These are phyloP conservation scores for Aspergillus vadensis DNA, from an alignment of 2,329 filamentous ascomycete species.

Conservation along the genomic window DNA sequence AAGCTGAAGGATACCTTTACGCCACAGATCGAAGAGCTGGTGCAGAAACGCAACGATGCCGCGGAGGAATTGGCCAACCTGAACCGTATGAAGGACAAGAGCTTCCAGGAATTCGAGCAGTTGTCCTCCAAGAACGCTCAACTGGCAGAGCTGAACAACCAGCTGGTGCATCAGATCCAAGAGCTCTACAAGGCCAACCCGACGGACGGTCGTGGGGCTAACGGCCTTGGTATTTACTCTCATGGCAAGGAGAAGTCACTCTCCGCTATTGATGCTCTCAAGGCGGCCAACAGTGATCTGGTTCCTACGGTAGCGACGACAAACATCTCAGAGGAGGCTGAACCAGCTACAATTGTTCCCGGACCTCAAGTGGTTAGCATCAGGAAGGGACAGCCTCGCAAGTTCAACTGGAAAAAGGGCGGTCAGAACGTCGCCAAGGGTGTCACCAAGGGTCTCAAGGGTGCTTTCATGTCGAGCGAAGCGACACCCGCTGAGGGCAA, in stretches of 20 bases:
- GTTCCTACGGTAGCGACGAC: constrained; percentile 60
- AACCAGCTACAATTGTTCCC: constrained; percentile 60
- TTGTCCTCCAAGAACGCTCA: constrained; percentile 93
- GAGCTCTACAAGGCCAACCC: constrained; percentile 79
- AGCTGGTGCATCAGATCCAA: constrained; percentile 91
- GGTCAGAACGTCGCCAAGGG: constrained; percentile 92
- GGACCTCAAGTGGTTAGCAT: constrained; percentile 95
- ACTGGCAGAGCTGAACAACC: constrained; percentile 91
- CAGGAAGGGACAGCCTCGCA: constrained; percentile 88
- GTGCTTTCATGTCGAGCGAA: constrained; percentile 77
- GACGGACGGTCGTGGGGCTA: constrained; percentile 35
- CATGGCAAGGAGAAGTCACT: constrained; percentile 56
- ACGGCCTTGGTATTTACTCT: constrained; percentile 66
- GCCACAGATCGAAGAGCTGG: constrained; percentile 78
- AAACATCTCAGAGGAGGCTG: constrained; percentile 64
- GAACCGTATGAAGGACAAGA: constrained; percentile 84
- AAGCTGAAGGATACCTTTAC: constrained; percentile 78
- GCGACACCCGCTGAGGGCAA: constrained; percentile 41
- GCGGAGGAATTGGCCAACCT: constrained; percentile 82
- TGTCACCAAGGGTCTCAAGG: constrained; percentile 90
- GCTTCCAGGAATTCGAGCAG: constrained; percentile 92
- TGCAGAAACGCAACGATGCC: constrained; percentile 81
- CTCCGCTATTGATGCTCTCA: constrained; percentile 47
- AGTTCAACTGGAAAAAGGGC: constrained; percentile 99
- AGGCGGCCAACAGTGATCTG: constrained; percentile 52